Evolutionary conservation across 495 filamentous ascomycete species (phyloP).

Genomic region (Choiromyces venosus): DNA sequence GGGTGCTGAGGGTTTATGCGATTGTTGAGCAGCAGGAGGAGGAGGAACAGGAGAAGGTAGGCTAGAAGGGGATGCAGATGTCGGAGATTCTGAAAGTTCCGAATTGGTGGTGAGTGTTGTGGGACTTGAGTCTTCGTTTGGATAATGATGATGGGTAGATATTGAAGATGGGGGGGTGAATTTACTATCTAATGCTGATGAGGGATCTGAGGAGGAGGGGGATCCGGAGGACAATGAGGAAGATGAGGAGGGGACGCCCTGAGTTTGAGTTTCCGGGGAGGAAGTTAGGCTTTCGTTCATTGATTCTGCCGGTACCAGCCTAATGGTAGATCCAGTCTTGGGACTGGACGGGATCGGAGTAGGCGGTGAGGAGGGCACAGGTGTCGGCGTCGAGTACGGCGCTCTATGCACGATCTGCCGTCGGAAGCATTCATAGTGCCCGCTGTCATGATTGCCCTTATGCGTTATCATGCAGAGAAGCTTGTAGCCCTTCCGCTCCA

Average conservation of each 20-base stretch:
- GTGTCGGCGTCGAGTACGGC: conserved; percentile 71
- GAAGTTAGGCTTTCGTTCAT: neutral
- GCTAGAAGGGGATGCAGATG: neutral
- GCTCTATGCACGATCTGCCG: conserved; percentile 66
- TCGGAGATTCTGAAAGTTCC: neutral
- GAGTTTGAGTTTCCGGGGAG: neutral
- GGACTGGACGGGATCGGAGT: conserved; percentile 20
- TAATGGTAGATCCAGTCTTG: conserved; percentile 38
- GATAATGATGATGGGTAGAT: conserved; percentile 30
- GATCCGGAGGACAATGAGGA: conserved; percentile 23
- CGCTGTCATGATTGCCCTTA: conserved; percentile 91
- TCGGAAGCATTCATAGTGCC: conserved; percentile 95
- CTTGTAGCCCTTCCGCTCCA: conserved; percentile 72
- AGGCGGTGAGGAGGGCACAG: conserved; percentile 38
- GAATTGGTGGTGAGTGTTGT: neutral
- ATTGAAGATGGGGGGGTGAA: conserved; percentile 32
- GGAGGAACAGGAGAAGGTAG: neutral
- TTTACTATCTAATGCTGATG: conserved; percentile 25
- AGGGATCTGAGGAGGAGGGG: conserved; percentile 23
- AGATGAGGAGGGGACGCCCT: conserved; percentile 15
- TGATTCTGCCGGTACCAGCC: conserved; percentile 11
- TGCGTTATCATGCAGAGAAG: conserved; percentile 85
- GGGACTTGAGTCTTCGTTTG: conserved; percentile 4
- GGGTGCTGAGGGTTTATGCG: too few species aligned
- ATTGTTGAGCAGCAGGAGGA: neutral